phyloP scores from a whole-genome alignment of 164 flowering plant genomes.

The Berberis thunbergii region DNA sequence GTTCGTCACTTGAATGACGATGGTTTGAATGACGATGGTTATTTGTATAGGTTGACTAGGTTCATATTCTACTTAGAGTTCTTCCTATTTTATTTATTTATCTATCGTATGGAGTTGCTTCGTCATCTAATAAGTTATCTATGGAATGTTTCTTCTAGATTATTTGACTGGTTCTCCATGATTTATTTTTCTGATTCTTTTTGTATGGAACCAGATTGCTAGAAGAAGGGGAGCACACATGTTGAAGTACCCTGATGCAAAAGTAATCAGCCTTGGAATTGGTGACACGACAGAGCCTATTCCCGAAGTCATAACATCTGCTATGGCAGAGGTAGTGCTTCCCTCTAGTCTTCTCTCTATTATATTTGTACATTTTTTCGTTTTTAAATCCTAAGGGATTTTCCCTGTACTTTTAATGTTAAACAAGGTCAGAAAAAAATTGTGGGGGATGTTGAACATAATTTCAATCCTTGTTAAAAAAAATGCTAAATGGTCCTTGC shows the following conservation, averaged over 20 bases:
- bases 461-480: too few relatives aligned
- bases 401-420: neutral
- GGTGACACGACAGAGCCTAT: slow-evolving; percentile 97
- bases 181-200: neutral
- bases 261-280: slow-evolving; percentile 90
- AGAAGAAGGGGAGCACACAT: slow-evolving; percentile 70
- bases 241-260: slow-evolving; percentile 71
- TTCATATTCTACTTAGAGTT: too few relatives aligned
- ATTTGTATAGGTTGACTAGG: too few relatives aligned
- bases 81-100: too few relatives aligned
- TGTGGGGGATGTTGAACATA: too few relatives aligned
- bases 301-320: slow-evolving; percentile 87
- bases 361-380: neutral
- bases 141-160: neutral
- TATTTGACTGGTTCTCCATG: neutral
- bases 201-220: slow-evolving; percentile 48
- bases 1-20: too few relatives aligned
- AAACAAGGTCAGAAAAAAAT: too few relatives aligned
- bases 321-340: slow-evolving; percentile 63
- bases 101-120: too few relatives aligned
- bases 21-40: too few relatives aligned
- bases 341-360: neutral
- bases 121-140: too few relatives aligned
- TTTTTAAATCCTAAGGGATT: neutral
- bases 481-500: too few relatives aligned